Base-by-base conservation (phyloP, 192 early-diverging fungal genomes). In the Coemansia sp. region DNA sequence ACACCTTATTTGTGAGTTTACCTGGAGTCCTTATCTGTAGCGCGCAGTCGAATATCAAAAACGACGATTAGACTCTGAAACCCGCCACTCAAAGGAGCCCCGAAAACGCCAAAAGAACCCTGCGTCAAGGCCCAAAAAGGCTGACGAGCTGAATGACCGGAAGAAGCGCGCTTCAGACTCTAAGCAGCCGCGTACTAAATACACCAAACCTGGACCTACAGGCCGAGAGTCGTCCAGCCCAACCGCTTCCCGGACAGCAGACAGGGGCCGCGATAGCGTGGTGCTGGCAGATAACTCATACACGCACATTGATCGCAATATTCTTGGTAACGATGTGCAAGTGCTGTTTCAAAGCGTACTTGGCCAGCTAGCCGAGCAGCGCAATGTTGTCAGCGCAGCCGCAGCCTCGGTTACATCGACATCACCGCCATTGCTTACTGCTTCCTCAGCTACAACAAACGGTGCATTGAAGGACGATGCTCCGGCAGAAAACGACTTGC, bases 271-370 rank as follows among this genome's bases (percentile, higher is more conserved):
- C 16, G 74, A 76, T 5, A 59, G 62, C 51, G 20, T 53, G 7
- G 22, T 45, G 20, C 46, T 57, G 0, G 37, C 49, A 12, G 79
- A 81, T 60, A 45, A 54, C 17, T 64, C 64, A 50, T 81, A 81
- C 43, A 65, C 71, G 1, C 6, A 55, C 7, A 76, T 81, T 39
- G 74, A 81, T n/a, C 74, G 65, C 55, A 81, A 74, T 55, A 71
- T 76, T 40, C 65, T 81, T 20, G 79, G 74, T 0, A 65, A 70
- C 5, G 79, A 81, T 59, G 79, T 81, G 41, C 74, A 81, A 53
- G 74, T 81, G 22, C 22, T 81, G 61, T 81, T 81, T 37, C 79
- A 81, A 37, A 81, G 79, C 62, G 79, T 81, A 11, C 64, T 81
- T 11, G 68, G 79, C 65, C 79, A 81, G 74, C 70, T 81, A 9